Evolutionary conservation across 192 early-diverging fungal genomes (phyloP), one percentile per base, ranked within the genome.

Genomic region (Mortierella claussenii): DNA sequence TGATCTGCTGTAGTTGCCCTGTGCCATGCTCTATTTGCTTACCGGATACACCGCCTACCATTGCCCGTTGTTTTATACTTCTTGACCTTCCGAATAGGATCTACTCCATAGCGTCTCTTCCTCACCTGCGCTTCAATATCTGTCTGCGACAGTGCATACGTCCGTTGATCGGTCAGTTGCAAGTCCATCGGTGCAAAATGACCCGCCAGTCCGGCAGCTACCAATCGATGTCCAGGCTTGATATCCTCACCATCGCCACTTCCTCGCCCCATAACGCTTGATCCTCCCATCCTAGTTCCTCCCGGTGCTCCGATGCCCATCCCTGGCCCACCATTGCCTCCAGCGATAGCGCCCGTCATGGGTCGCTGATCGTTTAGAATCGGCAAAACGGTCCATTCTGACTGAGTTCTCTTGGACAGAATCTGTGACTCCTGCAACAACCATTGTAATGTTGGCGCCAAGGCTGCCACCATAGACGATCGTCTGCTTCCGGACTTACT

Each of bases 61-160:
- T 42, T 44, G 11, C 58, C 57, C 17, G 63, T 60, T 15, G 73
- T 60, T 40, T 67, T 76, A 53, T 66, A 76, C 59, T 76, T 76
- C 37, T 76, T 76, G n/a, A 61, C 65, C 46, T 76, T 76, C 27
- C 73, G 73, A n/a, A 76, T 67, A 8, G 64, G 58, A 44, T 76
- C 73, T 28, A 54, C 36, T 2, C 73, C 73, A 47, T 49, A 76
- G 20, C 73, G 73, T n/a, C 73, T 50, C 56, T 76, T 76, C 21
- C 73, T 43, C 37, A 76, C 73, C 27, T 76, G 73, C 13, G 73
- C 64, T 40, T 76, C 73, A 55, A 76, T 76, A 24, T 52, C 53
- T 1, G 52, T 13, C 13, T 40, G 37, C 13, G 37, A 30, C 30
- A 62, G 73, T 4, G 60, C 49, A 27, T 55, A 37, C 1, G 23